These are phyloP conservation scores for Tetraselmis striata DNA, from an alignment of 139 green algal genomes.

Conservation along the genomic window DNA sequence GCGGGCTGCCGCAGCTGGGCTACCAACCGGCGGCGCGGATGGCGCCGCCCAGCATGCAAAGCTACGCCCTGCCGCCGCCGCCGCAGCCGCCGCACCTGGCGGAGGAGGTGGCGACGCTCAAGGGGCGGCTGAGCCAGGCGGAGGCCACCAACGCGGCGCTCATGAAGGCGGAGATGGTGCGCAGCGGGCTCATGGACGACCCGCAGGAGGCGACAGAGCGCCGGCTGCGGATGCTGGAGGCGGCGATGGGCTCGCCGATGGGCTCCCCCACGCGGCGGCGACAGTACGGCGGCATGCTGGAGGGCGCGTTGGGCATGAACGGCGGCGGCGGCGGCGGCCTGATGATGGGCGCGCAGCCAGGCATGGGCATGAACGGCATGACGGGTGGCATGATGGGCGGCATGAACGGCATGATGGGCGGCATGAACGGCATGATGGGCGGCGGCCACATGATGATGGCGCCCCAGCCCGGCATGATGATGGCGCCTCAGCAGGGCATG, in stretches of 20 bases:
- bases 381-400: too few species aligned
- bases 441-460: too few species aligned
- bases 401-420: background rate
- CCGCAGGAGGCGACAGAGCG: background rate
- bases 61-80: too few species aligned
- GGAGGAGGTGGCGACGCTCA: background rate
- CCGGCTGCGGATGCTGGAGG: background rate
- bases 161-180: background rate
- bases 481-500: background rate
- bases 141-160: background rate
- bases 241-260: background rate
- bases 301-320: background rate
- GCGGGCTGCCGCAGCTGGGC: too few species aligned
- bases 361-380: too few species aligned
- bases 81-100: background rate
- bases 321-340: too few species aligned
- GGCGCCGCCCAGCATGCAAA: too few species aligned
- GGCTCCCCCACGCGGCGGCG: background rate
- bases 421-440: background rate
- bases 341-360: too few species aligned
- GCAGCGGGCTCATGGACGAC: background rate
- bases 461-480: background rate
- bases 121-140: background rate
- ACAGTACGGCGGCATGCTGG: background rate
- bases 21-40: too few species aligned